Percentiles rank a stretch among this genome's conserved stretches.
These are phyloP conservation scores for Hemileccinum impolitum DNA, from an alignment of 768 basidiomycete genomes.

Conservation along the genomic window DNA sequence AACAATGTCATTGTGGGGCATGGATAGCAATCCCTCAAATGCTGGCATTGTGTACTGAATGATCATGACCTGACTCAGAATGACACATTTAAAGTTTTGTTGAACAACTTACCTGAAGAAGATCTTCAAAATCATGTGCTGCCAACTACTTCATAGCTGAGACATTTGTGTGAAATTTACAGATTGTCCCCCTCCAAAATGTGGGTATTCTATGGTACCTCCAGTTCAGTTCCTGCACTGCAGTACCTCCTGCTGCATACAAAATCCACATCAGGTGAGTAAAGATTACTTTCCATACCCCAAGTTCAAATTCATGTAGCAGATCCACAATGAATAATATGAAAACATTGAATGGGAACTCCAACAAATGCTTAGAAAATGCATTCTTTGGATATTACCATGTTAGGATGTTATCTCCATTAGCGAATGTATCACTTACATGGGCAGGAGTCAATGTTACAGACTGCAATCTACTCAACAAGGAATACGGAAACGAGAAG, in stretches of 20 bases:
- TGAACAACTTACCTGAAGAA: background rate
- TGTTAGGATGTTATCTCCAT: background rate
- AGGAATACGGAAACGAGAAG: no score
- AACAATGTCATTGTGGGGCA: no score
- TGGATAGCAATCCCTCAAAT: no score
- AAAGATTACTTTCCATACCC: slow-evolving; percentile 1
- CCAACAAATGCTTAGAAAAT: background rate
- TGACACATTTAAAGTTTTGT: no score
- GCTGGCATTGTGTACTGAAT: no score
- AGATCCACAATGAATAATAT: background rate
- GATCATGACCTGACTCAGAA: no score
- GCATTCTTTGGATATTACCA: no score
- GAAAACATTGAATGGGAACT: background rate
- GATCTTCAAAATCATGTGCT: background rate
- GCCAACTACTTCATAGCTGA: background rate
- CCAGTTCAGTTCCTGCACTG: background rate
- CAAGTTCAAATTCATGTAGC: background rate
- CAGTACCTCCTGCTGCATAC: background rate
- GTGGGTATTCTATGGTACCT: background rate
- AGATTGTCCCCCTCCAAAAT: background rate
- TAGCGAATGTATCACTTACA: background rate
- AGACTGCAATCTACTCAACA: no score
- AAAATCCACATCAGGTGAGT: background rate
- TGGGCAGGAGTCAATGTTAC: background rate
- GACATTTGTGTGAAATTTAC: background rate